Percentiles rank a stretch among this genome's conserved stretches.
Evolutionary conservation across 805 yeast genomes (phyloP).

Genomic region (Wickerhamomyces canadensis): DNA sequence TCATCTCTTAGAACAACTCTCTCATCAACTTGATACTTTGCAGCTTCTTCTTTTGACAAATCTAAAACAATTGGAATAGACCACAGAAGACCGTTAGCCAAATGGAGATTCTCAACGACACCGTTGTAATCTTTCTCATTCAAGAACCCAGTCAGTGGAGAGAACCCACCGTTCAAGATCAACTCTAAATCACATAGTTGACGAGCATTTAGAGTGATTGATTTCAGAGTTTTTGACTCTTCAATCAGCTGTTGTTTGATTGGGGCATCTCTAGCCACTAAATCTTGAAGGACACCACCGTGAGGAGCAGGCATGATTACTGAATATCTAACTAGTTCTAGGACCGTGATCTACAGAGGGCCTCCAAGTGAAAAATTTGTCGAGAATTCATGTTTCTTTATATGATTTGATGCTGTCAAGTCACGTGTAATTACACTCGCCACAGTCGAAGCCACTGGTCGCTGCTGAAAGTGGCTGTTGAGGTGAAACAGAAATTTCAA

Average conservation of each 20-base stretch:
- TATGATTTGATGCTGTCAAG: background rate
- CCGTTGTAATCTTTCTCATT: slow-evolving; percentile 57
- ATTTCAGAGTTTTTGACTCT: slow-evolving; percentile 46
- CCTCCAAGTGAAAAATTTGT: background rate
- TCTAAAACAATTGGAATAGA: slow-evolving; percentile 91
- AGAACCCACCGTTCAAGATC: slow-evolving; percentile 90
- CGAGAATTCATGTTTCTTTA: background rate
- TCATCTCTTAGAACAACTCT: slow-evolving; percentile 74
- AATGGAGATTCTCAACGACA: slow-evolving; percentile 64
- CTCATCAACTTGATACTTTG: slow-evolving; percentile 44
- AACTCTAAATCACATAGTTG: slow-evolving; percentile 92
- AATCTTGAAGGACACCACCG: slow-evolving; percentile 86
- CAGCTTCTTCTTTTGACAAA: slow-evolving; percentile 45
- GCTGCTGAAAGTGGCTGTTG: too few species aligned
- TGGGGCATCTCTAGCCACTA: slow-evolving; percentile 72
- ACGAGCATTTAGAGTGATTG: slow-evolving; percentile 66
- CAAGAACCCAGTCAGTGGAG: slow-evolving; percentile 69
- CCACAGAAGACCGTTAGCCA: slow-evolving; percentile 76
- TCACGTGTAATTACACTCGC: slow-evolving; percentile 6
- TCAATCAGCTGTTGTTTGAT: slow-evolving; percentile 48
- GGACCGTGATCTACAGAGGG: too few species aligned
- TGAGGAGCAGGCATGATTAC: slow-evolving; percentile 75
- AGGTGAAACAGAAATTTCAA: too few species aligned
- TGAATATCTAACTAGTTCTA: too few species aligned
- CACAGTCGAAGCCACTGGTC: slow-evolving; percentile 1